These are phyloP conservation scores for Hyphopichia wangnamkhiaoensis DNA, from an alignment of 1,139 yeast genomes.

Conservation along the genomic window DNA sequence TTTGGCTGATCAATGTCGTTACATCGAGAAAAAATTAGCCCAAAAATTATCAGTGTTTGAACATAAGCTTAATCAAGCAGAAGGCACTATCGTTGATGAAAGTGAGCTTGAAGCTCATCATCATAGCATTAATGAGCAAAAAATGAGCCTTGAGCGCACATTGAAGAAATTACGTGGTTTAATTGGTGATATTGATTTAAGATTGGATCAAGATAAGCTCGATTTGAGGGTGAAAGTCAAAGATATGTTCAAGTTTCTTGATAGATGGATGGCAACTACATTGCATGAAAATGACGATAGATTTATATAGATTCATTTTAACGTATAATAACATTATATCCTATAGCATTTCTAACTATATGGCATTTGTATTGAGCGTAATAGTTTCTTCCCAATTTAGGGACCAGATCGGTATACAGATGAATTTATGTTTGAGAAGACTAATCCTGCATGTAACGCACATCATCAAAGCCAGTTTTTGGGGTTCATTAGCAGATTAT, in stretches of 20 bases:
- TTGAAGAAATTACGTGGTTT: conserved; percentile 26
- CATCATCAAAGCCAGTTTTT: too few relatives aligned
- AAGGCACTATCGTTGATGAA: conserved; percentile 1
- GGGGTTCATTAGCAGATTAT: too few relatives aligned
- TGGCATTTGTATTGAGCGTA: too few relatives aligned
- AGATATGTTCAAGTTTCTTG: conserved; percentile 25
- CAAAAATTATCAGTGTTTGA: conserved; percentile 11
- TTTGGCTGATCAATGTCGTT: conserved; percentile 31
- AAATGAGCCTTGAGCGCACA: conserved; percentile 5
- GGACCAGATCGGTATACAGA: too few relatives aligned
- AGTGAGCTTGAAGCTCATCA: conserved; percentile 5
- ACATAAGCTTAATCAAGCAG: conserved; percentile 3
- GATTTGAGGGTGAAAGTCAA: conserved; percentile 22
- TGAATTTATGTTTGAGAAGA: too few relatives aligned
- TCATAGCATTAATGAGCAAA: not conserved
- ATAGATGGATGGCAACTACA: conserved; percentile 22
- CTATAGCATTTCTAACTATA: too few relatives aligned
- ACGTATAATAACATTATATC: too few relatives aligned
- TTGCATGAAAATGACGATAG: conserved; percentile 7
- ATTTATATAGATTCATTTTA: not conserved
- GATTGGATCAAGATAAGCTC: conserved; percentile 30
- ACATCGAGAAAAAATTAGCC: conserved; percentile 26
- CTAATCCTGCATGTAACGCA: too few relatives aligned
- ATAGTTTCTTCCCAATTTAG: too few relatives aligned
- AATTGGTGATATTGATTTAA: conserved; percentile 33